Evolutionary conservation across 495 filamentous ascomycete species (phyloP).

Genomic region (Aspergillus incahuasiensis): DNA sequence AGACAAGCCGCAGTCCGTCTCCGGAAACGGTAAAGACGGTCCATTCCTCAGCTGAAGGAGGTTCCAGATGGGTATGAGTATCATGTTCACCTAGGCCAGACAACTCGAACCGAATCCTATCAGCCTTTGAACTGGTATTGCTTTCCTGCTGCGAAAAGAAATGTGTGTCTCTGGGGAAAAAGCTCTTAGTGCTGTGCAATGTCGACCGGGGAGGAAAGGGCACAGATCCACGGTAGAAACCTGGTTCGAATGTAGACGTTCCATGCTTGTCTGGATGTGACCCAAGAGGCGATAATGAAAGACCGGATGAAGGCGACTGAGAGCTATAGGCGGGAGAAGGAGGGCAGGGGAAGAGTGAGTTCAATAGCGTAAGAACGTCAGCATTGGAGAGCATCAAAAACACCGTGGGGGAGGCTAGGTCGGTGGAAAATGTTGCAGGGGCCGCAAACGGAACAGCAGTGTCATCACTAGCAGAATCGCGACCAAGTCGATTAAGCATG

Average conservation of each 20-base stretch:
- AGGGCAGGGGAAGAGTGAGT: conserved; percentile 37
- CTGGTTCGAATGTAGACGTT: conserved; percentile 20
- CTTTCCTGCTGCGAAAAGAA: conserved; percentile 24
- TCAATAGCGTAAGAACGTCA: conserved; percentile 38
- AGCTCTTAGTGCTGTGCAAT: conserved; percentile 20
- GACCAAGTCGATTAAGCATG: conserved; percentile 60
- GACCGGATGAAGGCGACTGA: conserved; percentile 20
- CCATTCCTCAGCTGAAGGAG: conserved; percentile 43
- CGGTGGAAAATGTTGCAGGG: not conserved
- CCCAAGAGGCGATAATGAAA: conserved; percentile 14
- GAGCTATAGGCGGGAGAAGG: conserved; percentile 24
- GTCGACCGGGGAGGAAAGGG: conserved; percentile 15
- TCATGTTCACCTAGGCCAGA: conserved; percentile 36
- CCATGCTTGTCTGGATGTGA: conserved; percentile 12
- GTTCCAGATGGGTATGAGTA: conserved; percentile 31
- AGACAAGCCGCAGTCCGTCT: conserved; percentile 62
- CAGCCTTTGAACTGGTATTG: conserved; percentile 29
- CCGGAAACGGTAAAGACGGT: conserved; percentile 67
- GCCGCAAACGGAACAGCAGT: conserved; percentile 1
- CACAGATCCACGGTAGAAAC: conserved; percentile 24
- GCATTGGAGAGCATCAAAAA: conserved; percentile 40
- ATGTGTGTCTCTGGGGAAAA: conserved; percentile 28
- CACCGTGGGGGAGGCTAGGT: conserved; percentile 24
- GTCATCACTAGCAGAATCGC: not conserved
- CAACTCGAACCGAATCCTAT: conserved; percentile 43